Base-by-base conservation (phyloP, 345 rosid species). In the Alliaria petiolata region DNA sequence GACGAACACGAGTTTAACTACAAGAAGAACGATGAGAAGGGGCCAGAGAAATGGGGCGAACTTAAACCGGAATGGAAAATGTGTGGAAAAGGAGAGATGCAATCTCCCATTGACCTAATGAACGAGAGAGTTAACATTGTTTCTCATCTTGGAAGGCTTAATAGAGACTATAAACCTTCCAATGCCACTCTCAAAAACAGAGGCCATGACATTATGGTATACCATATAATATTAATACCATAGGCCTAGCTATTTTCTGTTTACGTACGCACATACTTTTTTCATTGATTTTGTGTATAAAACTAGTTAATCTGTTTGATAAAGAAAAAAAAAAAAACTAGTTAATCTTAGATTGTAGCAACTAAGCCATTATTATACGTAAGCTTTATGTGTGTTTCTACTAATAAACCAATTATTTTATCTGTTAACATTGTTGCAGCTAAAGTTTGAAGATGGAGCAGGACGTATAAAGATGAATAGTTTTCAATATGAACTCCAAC, bases 151-250 rank as follows among this genome's bases (percentile, higher is more conserved):
- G 91, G 85, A 31, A 80, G 81, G 52, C 86, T 93, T 17, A 83
- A 45, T 5, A 79, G 87, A 77, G 75, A 70, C 56, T 91, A 91
- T 70, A 69, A 74, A 59, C 79, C 90, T 5, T 65, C 86, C 16
- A 81, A 80, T 72, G 84, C 95, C 56, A 85, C 83, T 12, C 84
- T 93, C 8, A 83, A 22, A 76, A 93, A 93, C 20, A 86, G 97
- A 38, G 98, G 98, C 54, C 97, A 87, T 63, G 97, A 93, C 71
- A 87, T 89, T 74, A 83, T 78, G 97, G 99, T 93, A 82, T 72
- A 13, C n/a, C 46, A 3, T 42, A 39, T 39, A 53, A 53, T 53
- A 16, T n/a, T n/a, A n/a, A n/a, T n/a, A n/a, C n/a, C 4, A 52
- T 46, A 12, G 25, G 22, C 26, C 16, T 26, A 15, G 42, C 39